Conservation (phyloP, 306 rosid species). For the Sindora glabra region DNA sequence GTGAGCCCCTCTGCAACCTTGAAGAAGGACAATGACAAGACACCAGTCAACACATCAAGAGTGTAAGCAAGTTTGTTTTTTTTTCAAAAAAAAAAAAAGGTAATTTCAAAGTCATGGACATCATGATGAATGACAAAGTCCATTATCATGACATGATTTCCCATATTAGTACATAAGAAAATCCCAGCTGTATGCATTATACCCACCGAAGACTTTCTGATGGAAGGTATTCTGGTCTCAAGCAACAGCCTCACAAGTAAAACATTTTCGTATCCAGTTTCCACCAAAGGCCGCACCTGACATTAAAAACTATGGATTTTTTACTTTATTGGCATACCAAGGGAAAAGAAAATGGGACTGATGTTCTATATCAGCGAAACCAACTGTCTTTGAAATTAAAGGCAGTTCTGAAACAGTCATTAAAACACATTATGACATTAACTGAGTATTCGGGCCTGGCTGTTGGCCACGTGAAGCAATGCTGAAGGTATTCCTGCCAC, state of each 20-base stretch:
- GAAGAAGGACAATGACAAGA: constrained; percentile 32
- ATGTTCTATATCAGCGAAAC: neutral
- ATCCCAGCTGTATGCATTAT: neutral
- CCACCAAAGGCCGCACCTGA: constrained; percentile 96
- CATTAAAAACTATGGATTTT: constrained; percentile 15
- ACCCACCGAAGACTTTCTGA: constrained; percentile 75
- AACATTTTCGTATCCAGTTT: constrained; percentile 88
- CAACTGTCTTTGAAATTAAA: neutral
- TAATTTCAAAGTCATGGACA: constrained; percentile 5
- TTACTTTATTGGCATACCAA: neutral
- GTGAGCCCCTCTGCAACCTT: constrained; percentile 74
- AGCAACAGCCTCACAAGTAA: constrained; percentile 82
- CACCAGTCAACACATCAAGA: neutral
- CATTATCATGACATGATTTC: neutral
- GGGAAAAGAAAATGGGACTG: neutral
- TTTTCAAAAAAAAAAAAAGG: constrained; percentile 12
- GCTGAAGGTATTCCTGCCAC: neutral
- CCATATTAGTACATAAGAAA: neutral
- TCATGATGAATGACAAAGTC: neutral
- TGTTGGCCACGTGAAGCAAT: neutral
- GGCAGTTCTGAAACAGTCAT: neutral
- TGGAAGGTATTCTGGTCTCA: constrained; percentile 56
- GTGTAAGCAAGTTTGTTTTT: neutral
- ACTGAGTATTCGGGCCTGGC: neutral
- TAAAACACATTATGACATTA: neutral